A percentile compares a stretch with the other conserved stretches of the same genome.
Evolutionary conservation across 2,329 filamentous ascomycete genomes (phyloP).

Genomic region (Diaporthe sp.): DNA sequence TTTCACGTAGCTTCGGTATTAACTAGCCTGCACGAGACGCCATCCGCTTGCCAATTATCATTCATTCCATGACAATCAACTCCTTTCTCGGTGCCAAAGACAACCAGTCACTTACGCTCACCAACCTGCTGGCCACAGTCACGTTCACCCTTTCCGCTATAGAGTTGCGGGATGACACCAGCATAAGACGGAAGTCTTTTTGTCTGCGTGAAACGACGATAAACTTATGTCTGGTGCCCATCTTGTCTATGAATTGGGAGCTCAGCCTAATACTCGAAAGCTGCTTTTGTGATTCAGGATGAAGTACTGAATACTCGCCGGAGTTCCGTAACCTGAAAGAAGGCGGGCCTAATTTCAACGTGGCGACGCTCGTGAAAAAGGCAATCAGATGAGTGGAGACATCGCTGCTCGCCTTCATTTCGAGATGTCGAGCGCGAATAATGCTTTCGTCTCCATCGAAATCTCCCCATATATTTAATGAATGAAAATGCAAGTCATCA

Average conservation of each 20-base stretch:
- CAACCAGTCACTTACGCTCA: neutral
- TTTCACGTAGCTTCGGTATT: too few relatives aligned
- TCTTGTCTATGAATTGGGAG: neutral
- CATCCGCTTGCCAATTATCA: too few relatives aligned
- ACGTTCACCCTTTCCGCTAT: neutral
- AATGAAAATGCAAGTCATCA: too few relatives aligned
- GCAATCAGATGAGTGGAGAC: neutral
- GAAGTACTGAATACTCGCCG: neutral
- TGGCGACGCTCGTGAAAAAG: neutral
- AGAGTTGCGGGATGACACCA: neutral
- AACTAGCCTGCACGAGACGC: too few relatives aligned
- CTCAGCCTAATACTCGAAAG: neutral
- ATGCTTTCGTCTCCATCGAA: neutral
- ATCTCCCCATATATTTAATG: too few relatives aligned
- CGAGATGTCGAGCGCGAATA: neutral
- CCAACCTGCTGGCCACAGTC: neutral
- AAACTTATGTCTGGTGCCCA: neutral
- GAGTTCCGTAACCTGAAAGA: neutral
- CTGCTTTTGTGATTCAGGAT: neutral
- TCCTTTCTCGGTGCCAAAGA: neutral
- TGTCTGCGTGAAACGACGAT: neutral
- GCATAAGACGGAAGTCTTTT: neutral
- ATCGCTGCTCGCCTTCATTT: neutral
- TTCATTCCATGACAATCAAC: neutral
- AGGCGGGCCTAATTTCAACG: too few relatives aligned